A percentile compares a stretch with the other conserved stretches of the same genome.
Conservation (phyloP, 2,329 filamentous ascomycete genomes). For the Penicillium sp. region DNA sequence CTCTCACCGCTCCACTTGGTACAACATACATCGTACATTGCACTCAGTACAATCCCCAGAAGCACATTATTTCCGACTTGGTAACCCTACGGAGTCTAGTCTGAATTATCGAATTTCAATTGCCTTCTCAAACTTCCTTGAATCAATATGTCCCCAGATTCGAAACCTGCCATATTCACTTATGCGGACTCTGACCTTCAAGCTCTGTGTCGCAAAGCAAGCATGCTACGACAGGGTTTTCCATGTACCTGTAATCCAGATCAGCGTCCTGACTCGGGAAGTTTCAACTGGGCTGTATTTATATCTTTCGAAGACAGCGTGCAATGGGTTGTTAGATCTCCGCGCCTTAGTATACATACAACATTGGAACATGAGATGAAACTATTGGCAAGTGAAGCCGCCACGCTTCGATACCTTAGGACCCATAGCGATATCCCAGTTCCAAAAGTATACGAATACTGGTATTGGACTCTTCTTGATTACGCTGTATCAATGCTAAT, state of each 20-base stretch:
- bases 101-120: background rate
- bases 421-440: background rate
- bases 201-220: slow-evolving; percentile 1
- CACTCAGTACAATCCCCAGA: too few relatives aligned
- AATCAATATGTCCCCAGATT: background rate
- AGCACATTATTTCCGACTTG: too few relatives aligned
- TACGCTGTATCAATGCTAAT: background rate
- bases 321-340: background rate
- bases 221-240: slow-evolving; percentile 1
- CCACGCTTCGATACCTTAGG: background rate
- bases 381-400: slow-evolving; percentile 1
- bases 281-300: slow-evolving; percentile 2
- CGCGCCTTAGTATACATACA: background rate
- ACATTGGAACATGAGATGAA: background rate
- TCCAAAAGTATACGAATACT: slow-evolving; percentile 1
- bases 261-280: background rate
- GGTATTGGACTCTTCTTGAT: background rate
- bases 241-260: background rate
- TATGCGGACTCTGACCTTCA: slow-evolving; percentile 5
- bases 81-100: too few relatives aligned
- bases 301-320: background rate
- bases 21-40: too few relatives aligned
- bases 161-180: background rate
- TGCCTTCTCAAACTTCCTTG: too few relatives aligned
- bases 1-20: too few relatives aligned